A percentile compares a stretch with the other conserved stretches of the same genome.
These are phyloP conservation scores for Euphorbia schlechtendalii DNA, from an alignment of 441 rosid species.

Conservation along the genomic window DNA sequence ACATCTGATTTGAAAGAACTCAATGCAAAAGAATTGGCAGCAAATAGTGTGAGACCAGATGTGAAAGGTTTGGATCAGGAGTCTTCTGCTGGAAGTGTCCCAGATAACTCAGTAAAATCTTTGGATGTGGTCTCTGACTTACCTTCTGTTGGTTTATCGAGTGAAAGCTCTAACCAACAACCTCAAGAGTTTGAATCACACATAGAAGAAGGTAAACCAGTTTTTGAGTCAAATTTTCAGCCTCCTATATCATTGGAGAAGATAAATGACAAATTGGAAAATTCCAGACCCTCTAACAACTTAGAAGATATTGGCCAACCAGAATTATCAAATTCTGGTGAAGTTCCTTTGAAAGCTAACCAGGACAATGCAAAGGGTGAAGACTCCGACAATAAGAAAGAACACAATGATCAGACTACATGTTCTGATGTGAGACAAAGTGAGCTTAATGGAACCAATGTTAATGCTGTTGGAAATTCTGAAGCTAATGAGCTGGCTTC, in stretches of 20 bases:
- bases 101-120: conserved; percentile 26
- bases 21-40: conserved; percentile 30
- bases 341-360: conserved; percentile 20
- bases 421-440: conserved; percentile 23
- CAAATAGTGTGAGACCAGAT: conserved; percentile 21
- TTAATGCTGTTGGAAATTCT: conserved; percentile 27
- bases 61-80: conserved; percentile 28
- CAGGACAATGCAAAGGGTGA: conserved; percentile 14
- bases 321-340: conserved; percentile 25
- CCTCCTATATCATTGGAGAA: conserved; percentile 21
- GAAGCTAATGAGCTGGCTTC: conserved; percentile 17
- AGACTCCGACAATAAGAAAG: conserved; percentile 24
- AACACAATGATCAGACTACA: conserved; percentile 16
- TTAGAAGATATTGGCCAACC: conserved; percentile 23
- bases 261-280: conserved; percentile 21
- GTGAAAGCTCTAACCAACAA: conserved; percentile 27
- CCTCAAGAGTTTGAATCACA: conserved; percentile 32
- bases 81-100: conserved; percentile 24
- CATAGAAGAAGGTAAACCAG: conserved; percentile 28
- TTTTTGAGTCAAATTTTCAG: conserved; percentile 28
- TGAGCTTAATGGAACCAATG: conserved; percentile 24
- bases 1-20: conserved; percentile 32
- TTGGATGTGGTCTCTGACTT: conserved; percentile 20
- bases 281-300: conserved; percentile 28
- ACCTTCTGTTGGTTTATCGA: conserved; percentile 21